Percentiles rank a stretch among this genome's conserved stretches.
These are phyloP conservation scores for Chlorella sp. DNA, from an alignment of 139 green algal genomes.

Conservation along the genomic window DNA sequence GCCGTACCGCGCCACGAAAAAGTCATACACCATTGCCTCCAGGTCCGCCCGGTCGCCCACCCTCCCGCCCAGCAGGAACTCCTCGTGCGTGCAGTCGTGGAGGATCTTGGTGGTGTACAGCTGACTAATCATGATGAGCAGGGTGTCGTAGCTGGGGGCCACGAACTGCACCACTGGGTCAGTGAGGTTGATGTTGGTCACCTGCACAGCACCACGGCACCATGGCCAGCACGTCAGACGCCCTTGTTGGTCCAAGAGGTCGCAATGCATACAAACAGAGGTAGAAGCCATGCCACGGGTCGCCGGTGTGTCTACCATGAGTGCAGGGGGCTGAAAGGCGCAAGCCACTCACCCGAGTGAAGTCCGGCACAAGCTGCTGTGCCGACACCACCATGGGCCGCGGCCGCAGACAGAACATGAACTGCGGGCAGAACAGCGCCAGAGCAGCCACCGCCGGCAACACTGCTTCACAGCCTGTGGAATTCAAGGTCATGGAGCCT, in stretches of 20 bases:
- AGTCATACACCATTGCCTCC: constrained; percentile 25
- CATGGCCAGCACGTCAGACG: too few relatives aligned
- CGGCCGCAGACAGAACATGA: not conserved
- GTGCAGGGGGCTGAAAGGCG: too few relatives aligned
- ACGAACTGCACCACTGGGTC: constrained; percentile 22
- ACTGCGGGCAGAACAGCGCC: not conserved
- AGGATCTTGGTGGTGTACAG: constrained; percentile 22
- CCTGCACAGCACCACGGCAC: not conserved
- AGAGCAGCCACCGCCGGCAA: too few relatives aligned
- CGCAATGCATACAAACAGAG: too few relatives aligned
- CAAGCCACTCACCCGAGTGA: not conserved
- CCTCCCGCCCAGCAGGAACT: constrained; percentile 24
- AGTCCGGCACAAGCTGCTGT: not conserved
- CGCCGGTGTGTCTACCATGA: too few relatives aligned
- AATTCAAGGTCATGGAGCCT: too few relatives aligned
- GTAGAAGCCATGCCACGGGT: too few relatives aligned
- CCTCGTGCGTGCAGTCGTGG: constrained; percentile 20
- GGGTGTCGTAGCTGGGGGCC: constrained; percentile 14
- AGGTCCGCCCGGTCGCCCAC: constrained; percentile 12
- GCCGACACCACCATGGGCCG: not conserved
- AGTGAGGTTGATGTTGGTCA: constrained; percentile 13
- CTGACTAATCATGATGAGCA: constrained; percentile 25
- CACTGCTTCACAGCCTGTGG: too few relatives aligned
- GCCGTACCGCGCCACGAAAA: constrained; percentile 22
- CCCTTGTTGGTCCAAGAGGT: too few relatives aligned